Percentiles rank a stretch among this genome's conserved stretches.
Evolutionary conservation across 2,329 filamentous ascomycete species (phyloP).

Genomic region (Cyanodermella asteris): DNA sequence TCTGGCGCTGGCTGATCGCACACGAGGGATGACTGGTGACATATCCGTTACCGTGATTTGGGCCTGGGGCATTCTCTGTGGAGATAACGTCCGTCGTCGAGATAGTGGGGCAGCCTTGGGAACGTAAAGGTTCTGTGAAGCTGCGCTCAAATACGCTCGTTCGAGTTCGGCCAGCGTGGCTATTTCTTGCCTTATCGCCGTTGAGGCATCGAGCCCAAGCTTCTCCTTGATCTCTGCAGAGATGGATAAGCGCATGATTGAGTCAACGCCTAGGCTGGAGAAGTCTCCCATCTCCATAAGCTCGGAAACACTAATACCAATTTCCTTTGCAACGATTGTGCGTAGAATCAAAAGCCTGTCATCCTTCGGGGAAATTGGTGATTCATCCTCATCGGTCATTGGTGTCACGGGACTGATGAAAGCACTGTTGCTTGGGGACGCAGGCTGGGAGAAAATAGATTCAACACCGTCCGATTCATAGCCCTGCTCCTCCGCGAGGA

Average conservation of each 20-base stretch:
- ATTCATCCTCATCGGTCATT: conserved; percentile 1
- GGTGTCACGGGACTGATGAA: conserved; percentile 1
- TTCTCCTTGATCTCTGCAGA: conserved; percentile 21
- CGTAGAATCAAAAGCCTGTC: conserved; percentile 18
- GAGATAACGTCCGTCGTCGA: too few species aligned
- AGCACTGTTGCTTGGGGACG: not conserved
- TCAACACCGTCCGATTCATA: not conserved
- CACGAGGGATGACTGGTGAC: too few species aligned
- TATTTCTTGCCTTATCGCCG: too few species aligned
- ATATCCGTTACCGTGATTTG: too few species aligned
- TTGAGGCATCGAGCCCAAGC: conserved; percentile 18
- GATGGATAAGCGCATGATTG: conserved; percentile 22
- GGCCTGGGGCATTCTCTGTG: too few species aligned
- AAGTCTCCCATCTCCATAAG: conserved; percentile 19
- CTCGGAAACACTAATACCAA: conserved; percentile 20
- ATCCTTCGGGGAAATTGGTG: not conserved
- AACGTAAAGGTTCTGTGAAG: too few species aligned
- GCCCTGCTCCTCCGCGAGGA: conserved; percentile 1
- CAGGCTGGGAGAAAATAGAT: conserved; percentile 2
- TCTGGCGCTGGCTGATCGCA: not conserved
- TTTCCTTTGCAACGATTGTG: conserved; percentile 20
- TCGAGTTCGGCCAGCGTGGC: too few species aligned
- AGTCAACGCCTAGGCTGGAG: conserved; percentile 22
- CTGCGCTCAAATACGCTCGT: too few species aligned
- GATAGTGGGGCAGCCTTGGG: too few species aligned